A percentile compares a stretch with the other conserved stretches of the same genome.
Evolutionary conservation across 306 rosid species (phyloP).

Genomic region (Fagus crenata): DNA sequence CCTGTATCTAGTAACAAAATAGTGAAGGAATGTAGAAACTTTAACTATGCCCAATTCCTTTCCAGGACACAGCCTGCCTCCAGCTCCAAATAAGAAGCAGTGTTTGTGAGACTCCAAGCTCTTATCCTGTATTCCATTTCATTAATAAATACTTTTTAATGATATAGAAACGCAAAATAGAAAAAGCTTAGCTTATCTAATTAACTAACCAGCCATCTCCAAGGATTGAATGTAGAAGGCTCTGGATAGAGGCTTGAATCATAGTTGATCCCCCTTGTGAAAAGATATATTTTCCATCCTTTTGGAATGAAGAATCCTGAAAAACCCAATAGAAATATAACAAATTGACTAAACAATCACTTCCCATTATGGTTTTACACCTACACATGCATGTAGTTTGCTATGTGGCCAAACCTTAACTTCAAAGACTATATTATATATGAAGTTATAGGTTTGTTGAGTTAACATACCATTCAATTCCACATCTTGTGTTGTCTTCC

Average conservation of each 20-base stretch:
- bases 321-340: neutral
- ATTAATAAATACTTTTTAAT: neutral
- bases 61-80: slow-evolving; percentile 69
- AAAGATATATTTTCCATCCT: slow-evolving; percentile 77
- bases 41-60: slow-evolving; percentile 67
- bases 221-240: slow-evolving; percentile 66
- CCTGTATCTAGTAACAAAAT: slow-evolving; percentile 76
- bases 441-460: too few species aligned
- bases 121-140: slow-evolving; percentile 44
- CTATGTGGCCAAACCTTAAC: too few species aligned
- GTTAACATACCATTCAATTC: too few species aligned
- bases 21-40: slow-evolving; percentile 65
- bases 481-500: too few species aligned
- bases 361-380: neutral
- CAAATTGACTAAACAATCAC: neutral
- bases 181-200: neutral
- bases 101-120: slow-evolving; percentile 54
- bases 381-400: too few species aligned
- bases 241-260: slow-evolving; percentile 61
- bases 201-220: slow-evolving; percentile 72
- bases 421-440: too few species aligned
- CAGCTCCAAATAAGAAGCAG: slow-evolving; percentile 72
- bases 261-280: slow-evolving; percentile 71
- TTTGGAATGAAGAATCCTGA: slow-evolving; percentile 69
- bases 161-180: neutral